phyloP scores from a whole-genome alignment of 306 rosid species.

The barrel medic (Medicago truncatula) region MtrunA17r5.0-ANR NC_053044.1:45596501-45597000 shows the following conservation, averaged over 20 bases:
- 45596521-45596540: conserved; percentile 44
- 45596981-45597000: neutral
- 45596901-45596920: neutral
- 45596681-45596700: conserved; percentile 73
- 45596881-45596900: neutral
- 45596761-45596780: conserved; percentile 86
- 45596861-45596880: conserved; percentile 9
- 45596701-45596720: conserved; percentile 60
- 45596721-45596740: conserved; percentile 72
- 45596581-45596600: neutral
- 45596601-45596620: neutral
- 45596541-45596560: conserved; percentile 4
- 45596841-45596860: conserved; percentile 48
- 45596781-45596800: conserved; percentile 81
- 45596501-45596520: conserved; percentile 45
- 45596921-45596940: neutral
- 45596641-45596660: neutral
- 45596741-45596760: conserved; percentile 62
- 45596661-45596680: conserved; percentile 32
- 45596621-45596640: conserved; percentile 71
- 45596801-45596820: conserved; percentile 79
- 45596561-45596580: neutral
- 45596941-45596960: conserved; percentile 30
- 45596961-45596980: conserved; percentile 43
- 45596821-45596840: conserved; percentile 32